Conservation (phyloP, 192 early-diverging fungal genomes). For the Entomortierella chlamydospora region DNA sequence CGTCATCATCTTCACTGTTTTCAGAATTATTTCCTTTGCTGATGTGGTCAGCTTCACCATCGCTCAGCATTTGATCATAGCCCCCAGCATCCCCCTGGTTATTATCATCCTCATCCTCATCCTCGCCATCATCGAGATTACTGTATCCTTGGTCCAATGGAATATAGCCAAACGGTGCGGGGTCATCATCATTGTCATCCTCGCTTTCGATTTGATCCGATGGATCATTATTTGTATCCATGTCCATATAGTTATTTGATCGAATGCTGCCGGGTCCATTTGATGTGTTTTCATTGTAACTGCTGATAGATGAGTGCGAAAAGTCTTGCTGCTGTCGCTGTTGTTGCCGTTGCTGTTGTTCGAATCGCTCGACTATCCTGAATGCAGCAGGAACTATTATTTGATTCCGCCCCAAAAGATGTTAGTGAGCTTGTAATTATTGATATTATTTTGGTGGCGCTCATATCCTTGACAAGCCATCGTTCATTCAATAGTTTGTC, state of each 20-base stretch:
- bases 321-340: conserved; percentile 11
- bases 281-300: neutral
- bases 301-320: neutral
- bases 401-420: too few species aligned
- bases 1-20: neutral
- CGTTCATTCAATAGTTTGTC: too few species aligned
- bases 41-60: conserved; percentile 13
- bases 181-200: conserved; percentile 2
- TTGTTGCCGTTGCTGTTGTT: conserved; percentile 14
- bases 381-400: conserved; percentile 45
- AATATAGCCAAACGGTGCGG: conserved; percentile 40
- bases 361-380: conserved; percentile 44
- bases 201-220: neutral
- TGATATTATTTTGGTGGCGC: neutral
- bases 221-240: neutral
- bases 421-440: too few species aligned
- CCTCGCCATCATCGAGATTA: conserved; percentile 5
- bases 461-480: too few species aligned
- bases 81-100: neutral
- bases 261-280: neutral
- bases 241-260: neutral
- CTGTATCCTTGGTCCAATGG: conserved; percentile 33
- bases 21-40: neutral
- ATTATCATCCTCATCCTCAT: neutral
- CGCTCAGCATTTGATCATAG: conserved; percentile 26